These are phyloP conservation scores for Lagenidium sp. DNA, from an alignment of 352 stramenopile species.

Conservation along the genomic window DNA sequence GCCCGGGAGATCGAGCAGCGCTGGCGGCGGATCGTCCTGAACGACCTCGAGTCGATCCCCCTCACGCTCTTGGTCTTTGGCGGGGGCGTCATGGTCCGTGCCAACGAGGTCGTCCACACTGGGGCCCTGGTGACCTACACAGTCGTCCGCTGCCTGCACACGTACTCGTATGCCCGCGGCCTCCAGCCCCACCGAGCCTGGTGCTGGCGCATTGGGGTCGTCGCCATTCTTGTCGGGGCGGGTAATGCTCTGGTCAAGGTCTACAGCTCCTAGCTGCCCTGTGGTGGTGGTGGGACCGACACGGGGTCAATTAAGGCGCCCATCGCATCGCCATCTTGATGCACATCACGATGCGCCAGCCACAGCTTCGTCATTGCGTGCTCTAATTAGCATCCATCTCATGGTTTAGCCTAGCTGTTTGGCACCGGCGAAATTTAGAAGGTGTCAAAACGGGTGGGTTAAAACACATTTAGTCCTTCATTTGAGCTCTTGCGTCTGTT, in stretches of 20 bases:
- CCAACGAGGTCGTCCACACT: slow-evolving; percentile 7
- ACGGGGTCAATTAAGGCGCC: too few species aligned
- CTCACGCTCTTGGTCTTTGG: slow-evolving; percentile 29
- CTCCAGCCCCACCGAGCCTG: slow-evolving; percentile 28
- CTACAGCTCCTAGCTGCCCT: too few species aligned
- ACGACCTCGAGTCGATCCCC: slow-evolving; percentile 44
- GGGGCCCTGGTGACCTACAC: slow-evolving; percentile 25
- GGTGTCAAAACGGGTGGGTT: too few species aligned
- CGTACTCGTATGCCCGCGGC: slow-evolving; percentile 28
- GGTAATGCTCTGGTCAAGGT: slow-evolving; percentile 6
- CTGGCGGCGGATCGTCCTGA: slow-evolving; percentile 38
- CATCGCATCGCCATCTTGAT: too few species aligned
- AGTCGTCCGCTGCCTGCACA: slow-evolving; percentile 19
- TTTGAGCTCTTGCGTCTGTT: too few species aligned
- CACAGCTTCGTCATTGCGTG: too few species aligned
- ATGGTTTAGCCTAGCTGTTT: too few species aligned
- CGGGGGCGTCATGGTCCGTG: slow-evolving; percentile 13
- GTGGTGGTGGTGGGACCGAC: too few species aligned
- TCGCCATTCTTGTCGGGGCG: slow-evolving; percentile 3
- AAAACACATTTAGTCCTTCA: too few species aligned
- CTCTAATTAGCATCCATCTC: too few species aligned
- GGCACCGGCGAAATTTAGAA: too few species aligned
- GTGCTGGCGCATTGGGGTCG: slow-evolving; percentile 12
- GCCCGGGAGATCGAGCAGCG: slow-evolving; percentile 23
- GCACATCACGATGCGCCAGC: too few species aligned